Percentiles rank a stretch among this genome's conserved stretches.
These are phyloP conservation scores for Volvox reticuliferus DNA, from an alignment of 139 green algal genomes.

Conservation along the genomic window DNA sequence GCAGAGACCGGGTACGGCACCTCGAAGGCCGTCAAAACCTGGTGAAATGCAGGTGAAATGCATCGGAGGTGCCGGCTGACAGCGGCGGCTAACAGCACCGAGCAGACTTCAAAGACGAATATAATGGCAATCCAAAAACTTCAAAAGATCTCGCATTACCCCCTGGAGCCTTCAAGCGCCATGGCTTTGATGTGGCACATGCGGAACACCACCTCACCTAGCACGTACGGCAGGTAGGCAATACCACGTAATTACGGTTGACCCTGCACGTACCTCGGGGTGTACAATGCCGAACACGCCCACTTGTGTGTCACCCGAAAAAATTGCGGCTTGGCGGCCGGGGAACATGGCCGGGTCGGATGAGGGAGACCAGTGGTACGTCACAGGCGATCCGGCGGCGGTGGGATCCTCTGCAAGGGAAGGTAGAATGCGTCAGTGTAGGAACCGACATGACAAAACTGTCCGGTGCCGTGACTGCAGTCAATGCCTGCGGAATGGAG, in stretches of 20 bases:
- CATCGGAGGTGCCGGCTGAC: too few relatives aligned
- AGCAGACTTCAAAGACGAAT: too few relatives aligned
- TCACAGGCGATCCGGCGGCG: constrained; percentile 10
- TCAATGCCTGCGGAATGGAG: too few relatives aligned
- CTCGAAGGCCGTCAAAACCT: constrained; percentile 89
- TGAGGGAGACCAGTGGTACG: constrained; percentile 84
- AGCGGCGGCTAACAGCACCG: too few relatives aligned
- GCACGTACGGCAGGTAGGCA: too few relatives aligned
- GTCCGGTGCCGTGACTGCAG: too few relatives aligned
- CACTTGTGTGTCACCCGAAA: constrained; percentile 59
- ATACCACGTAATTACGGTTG: background rate
- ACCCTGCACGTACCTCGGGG: constrained; percentile 75
- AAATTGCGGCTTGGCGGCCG: constrained; percentile 72
- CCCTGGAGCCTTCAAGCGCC: too few relatives aligned
- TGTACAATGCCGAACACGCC: constrained; percentile 94
- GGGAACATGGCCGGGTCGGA: constrained; percentile 91
- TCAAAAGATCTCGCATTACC: too few relatives aligned
- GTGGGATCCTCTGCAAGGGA: constrained; percentile 22
- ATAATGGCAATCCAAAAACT: too few relatives aligned
- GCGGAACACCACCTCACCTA: too few relatives aligned
- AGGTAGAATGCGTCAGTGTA: background rate
- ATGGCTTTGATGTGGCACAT: background rate
- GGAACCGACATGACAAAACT: background rate
- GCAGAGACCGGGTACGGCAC: constrained; percentile 92
- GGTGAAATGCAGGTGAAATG: background rate